Percentiles rank a stretch among this genome's conserved stretches.
phyloP scores from a whole-genome alignment of 2,329 filamentous ascomycete genomes.

The Trichoderma semiorbis region DNA sequence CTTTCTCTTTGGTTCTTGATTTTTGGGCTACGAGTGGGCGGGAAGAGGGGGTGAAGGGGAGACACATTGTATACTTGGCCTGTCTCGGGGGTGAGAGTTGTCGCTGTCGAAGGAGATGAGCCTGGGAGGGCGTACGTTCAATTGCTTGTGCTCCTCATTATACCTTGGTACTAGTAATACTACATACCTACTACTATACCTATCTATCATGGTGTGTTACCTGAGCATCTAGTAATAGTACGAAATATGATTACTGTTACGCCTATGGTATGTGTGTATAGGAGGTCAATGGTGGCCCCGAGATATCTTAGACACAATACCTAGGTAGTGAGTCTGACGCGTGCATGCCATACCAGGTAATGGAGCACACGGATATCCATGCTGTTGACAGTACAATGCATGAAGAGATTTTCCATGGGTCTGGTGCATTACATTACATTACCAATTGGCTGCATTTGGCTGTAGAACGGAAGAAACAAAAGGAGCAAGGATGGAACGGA shows the following conservation, averaged over 20 bases:
- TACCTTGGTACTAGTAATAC: conserved; percentile 1
- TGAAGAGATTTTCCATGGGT: neutral
- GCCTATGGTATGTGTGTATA: neutral
- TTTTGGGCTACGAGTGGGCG: neutral
- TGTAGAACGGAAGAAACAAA: neutral
- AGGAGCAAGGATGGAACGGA: neutral
- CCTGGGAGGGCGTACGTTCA: neutral
- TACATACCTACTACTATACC: neutral
- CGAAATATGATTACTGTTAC: neutral
- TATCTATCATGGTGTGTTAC: neutral
- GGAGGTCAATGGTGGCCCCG: neutral
- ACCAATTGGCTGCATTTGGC: neutral
- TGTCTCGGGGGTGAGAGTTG: neutral
- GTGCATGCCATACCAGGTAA: neutral
- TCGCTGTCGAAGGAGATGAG: neutral
- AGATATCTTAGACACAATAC: neutral
- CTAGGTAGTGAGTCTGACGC: conserved; percentile 7
- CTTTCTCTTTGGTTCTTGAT: neutral
- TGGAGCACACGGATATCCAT: neutral
- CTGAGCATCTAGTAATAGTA: neutral
- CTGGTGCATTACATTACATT: neutral
- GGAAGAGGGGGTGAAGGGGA: neutral
- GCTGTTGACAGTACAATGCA: neutral
- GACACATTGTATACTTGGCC: neutral
- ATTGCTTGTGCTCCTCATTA: neutral